These are phyloP conservation scores for Moniliella sp. DNA, from an alignment of 1,284 basidiomycete genomes.

Conservation along the genomic window DNA sequence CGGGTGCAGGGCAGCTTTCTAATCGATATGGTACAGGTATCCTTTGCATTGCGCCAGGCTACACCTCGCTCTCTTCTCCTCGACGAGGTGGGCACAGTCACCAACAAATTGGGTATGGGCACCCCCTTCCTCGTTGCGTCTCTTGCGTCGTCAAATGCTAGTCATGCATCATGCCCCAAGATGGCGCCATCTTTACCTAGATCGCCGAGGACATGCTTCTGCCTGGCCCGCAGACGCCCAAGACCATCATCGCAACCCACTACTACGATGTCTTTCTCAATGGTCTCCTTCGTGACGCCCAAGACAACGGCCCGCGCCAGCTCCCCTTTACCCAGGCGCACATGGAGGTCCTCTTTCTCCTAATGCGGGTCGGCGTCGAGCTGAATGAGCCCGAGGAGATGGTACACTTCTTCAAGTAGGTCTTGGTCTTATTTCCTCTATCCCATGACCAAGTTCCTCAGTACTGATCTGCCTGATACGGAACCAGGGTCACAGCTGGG, in stretches of 20 bases:
- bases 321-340: neutral
- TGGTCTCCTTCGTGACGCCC: no score
- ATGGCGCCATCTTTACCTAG: slow-evolving; percentile 6
- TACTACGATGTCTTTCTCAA: slow-evolving; percentile 4
- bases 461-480: no score
- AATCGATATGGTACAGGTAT: slow-evolving; percentile 93
- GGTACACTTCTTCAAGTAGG: neutral
- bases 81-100: slow-evolving; percentile 5
- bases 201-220: slow-evolving; percentile 3
- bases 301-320: no score
- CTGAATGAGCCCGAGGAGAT: neutral
- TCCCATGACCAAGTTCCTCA: neutral
- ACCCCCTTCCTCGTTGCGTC: no score
- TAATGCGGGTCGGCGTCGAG: no score
- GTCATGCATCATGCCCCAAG: neutral
- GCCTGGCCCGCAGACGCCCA: slow-evolving; percentile 2
- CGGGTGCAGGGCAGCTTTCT: slow-evolving; percentile 60
- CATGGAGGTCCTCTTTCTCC: neutral
- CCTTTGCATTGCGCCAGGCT: slow-evolving; percentile 29
- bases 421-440: neutral
- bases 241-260: slow-evolving; percentile 4
- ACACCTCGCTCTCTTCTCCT: slow-evolving; percentile 4
- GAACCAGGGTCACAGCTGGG: neutral
- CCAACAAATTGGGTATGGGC: neutral
- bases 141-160: neutral